Evolutionary conservation across 129 eudicot genomes (phyloP).

Genomic region (Flaveria linearis): DNA sequence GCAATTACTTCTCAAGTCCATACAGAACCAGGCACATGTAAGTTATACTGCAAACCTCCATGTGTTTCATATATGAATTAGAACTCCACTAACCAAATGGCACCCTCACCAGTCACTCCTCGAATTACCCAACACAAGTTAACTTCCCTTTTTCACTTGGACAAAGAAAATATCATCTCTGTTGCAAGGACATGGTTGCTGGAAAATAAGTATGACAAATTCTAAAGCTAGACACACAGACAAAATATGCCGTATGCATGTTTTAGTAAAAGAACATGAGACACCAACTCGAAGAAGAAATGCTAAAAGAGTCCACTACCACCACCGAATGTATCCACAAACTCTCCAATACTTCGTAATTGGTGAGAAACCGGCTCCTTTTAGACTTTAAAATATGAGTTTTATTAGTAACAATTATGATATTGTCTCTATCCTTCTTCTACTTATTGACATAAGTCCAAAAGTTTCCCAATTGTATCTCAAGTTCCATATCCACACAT

Average conservation of each 20-base stretch:
- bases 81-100: background rate
- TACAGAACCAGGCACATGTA: background rate
- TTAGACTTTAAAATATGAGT: background rate
- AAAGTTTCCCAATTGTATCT: slow-evolving; percentile 13
- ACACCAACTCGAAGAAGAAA: background rate
- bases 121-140: background rate
- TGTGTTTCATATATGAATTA: background rate
- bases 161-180: background rate
- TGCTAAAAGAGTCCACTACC: background rate
- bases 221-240: background rate
- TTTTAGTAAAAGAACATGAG: background rate
- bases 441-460: slow-evolving; percentile 19
- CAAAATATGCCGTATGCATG: background rate
- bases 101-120: background rate
- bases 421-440: slow-evolving; percentile 15
- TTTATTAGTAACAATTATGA: background rate
- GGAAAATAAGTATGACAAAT: background rate
- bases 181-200: background rate
- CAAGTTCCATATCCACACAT: slow-evolving; percentile 21
- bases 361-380: background rate
- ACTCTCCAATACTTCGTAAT: slow-evolving; percentile 2
- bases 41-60: background rate
- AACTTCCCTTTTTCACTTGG: background rate
- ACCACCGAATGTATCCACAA: background rate
- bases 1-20: background rate